phyloP scores from a whole-genome alignment of 75 land plant genomes.

The Isoetes taiwanensis region DNA sequence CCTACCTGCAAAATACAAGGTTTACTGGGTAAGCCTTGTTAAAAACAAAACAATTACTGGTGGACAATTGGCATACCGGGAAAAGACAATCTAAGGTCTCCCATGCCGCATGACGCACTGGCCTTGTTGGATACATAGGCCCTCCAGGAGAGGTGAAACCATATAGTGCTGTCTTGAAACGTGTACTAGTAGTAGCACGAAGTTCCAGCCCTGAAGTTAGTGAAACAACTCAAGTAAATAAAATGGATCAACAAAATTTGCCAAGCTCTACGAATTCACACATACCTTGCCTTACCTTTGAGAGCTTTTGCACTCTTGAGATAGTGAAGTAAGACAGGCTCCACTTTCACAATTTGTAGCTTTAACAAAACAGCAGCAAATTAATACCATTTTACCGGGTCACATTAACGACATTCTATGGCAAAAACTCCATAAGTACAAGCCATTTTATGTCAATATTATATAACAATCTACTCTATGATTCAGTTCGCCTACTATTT shows the following conservation, averaged over 20 bases:
- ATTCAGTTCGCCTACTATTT: not conserved
- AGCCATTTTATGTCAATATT: too few species aligned
- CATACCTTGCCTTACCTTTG: slow-evolving; percentile 34
- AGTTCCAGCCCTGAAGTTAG: slow-evolving; percentile 47
- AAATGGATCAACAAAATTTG: not conserved
- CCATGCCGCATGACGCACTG: slow-evolving; percentile 96
- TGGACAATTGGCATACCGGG: too few species aligned
- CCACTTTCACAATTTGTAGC: slow-evolving; percentile 94
- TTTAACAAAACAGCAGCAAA: slow-evolving; percentile 15
- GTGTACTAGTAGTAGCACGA: slow-evolving; percentile 76
- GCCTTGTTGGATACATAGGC: slow-evolving; percentile 97
- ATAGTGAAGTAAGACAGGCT: slow-evolving; percentile 84
- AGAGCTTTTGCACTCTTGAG: slow-evolving; percentile 52
- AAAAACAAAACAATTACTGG: too few species aligned
- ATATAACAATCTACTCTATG: not conserved
- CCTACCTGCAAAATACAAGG: slow-evolving; percentile 97
- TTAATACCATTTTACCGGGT: not conserved
- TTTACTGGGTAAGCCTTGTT: too few species aligned
- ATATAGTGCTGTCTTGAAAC: slow-evolving; percentile 82
- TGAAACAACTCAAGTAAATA: not conserved
- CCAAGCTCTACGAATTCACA: not conserved
- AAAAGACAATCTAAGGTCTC: slow-evolving; percentile 74
- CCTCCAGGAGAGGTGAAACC: slow-evolving; percentile 99
- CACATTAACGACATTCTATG: too few species aligned
- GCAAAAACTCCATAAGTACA: too few species aligned